A percentile compares a stretch with the other conserved stretches of the same genome.
Conservation (phyloP, 2,329 filamentous ascomycete species). For the Colletotrichum orbiculare region DNA sequence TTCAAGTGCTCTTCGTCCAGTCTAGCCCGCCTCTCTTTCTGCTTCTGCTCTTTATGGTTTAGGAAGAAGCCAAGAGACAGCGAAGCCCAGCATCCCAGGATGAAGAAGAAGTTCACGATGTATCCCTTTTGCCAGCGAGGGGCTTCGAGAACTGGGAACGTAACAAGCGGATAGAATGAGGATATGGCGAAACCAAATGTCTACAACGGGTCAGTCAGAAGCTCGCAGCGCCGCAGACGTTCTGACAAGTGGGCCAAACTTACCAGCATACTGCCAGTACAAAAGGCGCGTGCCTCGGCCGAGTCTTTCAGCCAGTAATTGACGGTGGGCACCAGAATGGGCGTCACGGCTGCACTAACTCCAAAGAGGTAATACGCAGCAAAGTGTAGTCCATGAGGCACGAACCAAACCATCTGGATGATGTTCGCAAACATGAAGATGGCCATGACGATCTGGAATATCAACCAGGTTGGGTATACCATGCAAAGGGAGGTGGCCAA, state of each 20-base stretch:
- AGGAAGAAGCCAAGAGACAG: slow-evolving; percentile 32
- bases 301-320: slow-evolving; percentile 41
- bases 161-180: slow-evolving; percentile 38
- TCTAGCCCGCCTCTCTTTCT: neutral
- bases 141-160: slow-evolving; percentile 38
- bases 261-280: slow-evolving; percentile 39
- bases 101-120: slow-evolving; percentile 39
- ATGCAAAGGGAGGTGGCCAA: slow-evolving; percentile 46
- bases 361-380: slow-evolving; percentile 40
- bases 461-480: slow-evolving; percentile 47
- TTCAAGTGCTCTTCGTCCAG: slow-evolving; percentile 29
- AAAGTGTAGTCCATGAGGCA: slow-evolving; percentile 38
- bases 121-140: slow-evolving; percentile 40
- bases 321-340: slow-evolving; percentile 40
- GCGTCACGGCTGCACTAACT: slow-evolving; percentile 40
- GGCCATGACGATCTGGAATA: slow-evolving; percentile 41
- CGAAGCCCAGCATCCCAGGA: slow-evolving; percentile 32
- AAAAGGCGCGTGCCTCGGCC: slow-evolving; percentile 40
- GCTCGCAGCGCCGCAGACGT: neutral
- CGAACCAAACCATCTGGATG: slow-evolving; percentile 37
- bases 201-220: neutral
- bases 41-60: slow-evolving; percentile 28
- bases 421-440: slow-evolving; percentile 39
- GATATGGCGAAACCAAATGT: slow-evolving; percentile 39
- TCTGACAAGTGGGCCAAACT: neutral